These are phyloP conservation scores for Triglochin maritima DNA, from an alignment of 106 monocot genomes.

Conservation along the genomic window DNA sequence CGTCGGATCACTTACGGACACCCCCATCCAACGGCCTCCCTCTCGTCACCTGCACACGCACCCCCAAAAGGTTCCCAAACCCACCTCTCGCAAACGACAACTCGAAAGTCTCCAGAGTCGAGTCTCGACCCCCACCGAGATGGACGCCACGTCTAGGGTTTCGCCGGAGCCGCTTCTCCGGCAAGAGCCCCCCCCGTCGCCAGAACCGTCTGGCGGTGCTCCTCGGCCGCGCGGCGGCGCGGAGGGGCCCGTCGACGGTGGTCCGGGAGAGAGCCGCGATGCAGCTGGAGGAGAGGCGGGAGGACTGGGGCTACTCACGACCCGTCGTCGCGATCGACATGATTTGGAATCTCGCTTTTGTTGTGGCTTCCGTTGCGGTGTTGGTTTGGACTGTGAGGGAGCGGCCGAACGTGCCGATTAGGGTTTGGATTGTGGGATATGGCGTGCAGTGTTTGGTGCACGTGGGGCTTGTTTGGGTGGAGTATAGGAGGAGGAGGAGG, in stretches of 20 bases:
- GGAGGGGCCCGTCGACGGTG: slow-evolving; percentile 38
- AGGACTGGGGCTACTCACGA: slow-evolving; percentile 69
- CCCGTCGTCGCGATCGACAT: slow-evolving; percentile 76
- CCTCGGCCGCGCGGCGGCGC: slow-evolving; percentile 40
- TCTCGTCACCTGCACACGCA: no score
- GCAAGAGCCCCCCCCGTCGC: neutral
- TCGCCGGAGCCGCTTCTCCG: slow-evolving; percentile 34
- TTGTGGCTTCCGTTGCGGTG: slow-evolving; percentile 25
- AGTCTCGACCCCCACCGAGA: neutral
- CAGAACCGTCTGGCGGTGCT: slow-evolving; percentile 30
- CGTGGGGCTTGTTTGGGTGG: slow-evolving; percentile 59
- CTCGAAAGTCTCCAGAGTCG: no score
- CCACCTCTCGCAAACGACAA: no score
- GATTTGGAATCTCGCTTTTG: slow-evolving; percentile 73
- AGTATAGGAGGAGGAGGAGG: slow-evolving; percentile 41
- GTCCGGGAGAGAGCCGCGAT: slow-evolving; percentile 70
- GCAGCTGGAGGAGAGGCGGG: slow-evolving; percentile 72
- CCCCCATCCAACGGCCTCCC: no score
- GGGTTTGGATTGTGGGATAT: slow-evolving; percentile 66
- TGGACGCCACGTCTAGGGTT: slow-evolving; percentile 1
- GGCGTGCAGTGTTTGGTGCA: slow-evolving; percentile 66
- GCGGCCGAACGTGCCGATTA: slow-evolving; percentile 39
- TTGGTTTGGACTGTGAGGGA: slow-evolving; percentile 34
- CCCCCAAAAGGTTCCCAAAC: no score
- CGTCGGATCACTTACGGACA: no score